Evolutionary conservation across 768 basidiomycete genomes (phyloP), one percentile per base, ranked within the genome.

Genomic region (Suillus plorans): DNA sequence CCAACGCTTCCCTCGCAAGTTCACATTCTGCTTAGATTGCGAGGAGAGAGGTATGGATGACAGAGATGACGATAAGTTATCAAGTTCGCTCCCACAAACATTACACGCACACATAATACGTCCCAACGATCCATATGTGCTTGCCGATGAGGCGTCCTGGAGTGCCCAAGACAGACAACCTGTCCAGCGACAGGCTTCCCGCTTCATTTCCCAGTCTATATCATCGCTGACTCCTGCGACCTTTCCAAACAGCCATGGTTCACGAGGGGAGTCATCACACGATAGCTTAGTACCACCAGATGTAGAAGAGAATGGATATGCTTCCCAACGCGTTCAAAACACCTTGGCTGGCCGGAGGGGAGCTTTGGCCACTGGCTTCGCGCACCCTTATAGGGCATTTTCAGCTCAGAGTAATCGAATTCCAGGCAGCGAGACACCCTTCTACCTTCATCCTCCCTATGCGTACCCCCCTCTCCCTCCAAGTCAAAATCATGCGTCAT

Each of bases 401-500:
- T 71, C 71, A 64, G 68, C 67, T 58, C 72, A 73, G 71, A 73
- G 69, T 69, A 65, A 65, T 28, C 49, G 56, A 50, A 73, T 61
- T 64, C 73, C 78, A 62, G 73, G 76, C 49, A 73, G 72, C 67
- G 76, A 79, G 67, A 76, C 75, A 20, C 62, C 68, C 31, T 78
- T 74, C 61, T 73, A 76, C 61, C 53, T 69, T 18, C 44, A 34
- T 18, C 7, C 45, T 61, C 22, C 73, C 57, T 69, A 72, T 66
- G 52, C 73, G 67, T 66, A 70, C 44, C 66, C 76, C 66, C 72
- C 72, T 66, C 67, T 74, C 58, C 68, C 69, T 62, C 69, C 68
- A 22, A 42, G 18, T 28, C 67, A 62, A 31, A 44, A 64, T 56
- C 64, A 56, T 56, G 31, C 72, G 70, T 34, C 50, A 62, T 57